phyloP scores from a whole-genome alignment of 768 basidiomycete species.

The Megacollybia marginata region DNA sequence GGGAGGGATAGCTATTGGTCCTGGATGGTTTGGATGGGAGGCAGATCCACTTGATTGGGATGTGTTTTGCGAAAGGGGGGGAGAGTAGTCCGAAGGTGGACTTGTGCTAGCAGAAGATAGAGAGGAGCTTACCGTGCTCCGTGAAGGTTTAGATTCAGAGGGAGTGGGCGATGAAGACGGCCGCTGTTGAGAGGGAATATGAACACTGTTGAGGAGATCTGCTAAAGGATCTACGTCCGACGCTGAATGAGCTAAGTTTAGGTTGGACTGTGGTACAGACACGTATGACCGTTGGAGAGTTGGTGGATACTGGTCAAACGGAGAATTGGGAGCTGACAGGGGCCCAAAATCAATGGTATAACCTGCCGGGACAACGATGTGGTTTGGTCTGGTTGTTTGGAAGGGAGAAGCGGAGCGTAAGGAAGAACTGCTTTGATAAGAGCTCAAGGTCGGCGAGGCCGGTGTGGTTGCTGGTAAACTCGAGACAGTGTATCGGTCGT shows the following conservation, averaged over 20 bases:
- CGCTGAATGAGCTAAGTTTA: not conserved
- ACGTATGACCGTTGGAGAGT: constrained; percentile 9
- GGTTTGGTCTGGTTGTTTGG: constrained; percentile 9
- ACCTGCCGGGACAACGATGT: constrained; percentile 26
- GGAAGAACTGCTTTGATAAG: constrained; percentile 3
- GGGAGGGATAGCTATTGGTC: constrained; percentile 63
- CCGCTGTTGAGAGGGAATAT: constrained; percentile 2
- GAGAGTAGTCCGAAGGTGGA: constrained; percentile 1
- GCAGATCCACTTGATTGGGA: constrained; percentile 8
- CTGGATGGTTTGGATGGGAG: constrained; percentile 51
- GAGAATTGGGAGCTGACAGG: constrained; percentile 29
- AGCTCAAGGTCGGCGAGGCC: constrained; percentile 13
- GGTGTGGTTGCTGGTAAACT: constrained; percentile 13
- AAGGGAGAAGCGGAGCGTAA: constrained; percentile 1
- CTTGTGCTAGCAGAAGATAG: not conserved
- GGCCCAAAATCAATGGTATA: constrained; percentile 31
- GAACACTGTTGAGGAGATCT: constrained; percentile 1
- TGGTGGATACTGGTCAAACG: constrained; percentile 23
- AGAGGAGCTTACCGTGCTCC: not conserved
- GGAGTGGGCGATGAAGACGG: constrained; percentile 1
- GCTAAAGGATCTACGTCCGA: constrained; percentile 1
- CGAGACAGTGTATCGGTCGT: constrained; percentile 68
- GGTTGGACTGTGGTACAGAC: constrained; percentile 8
- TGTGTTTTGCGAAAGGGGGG: not conserved
- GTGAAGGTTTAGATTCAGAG: constrained; percentile 1